phyloP scores from a whole-genome alignment of 1,139 yeast species.

The Blastobotrys arbuscula region DNA sequence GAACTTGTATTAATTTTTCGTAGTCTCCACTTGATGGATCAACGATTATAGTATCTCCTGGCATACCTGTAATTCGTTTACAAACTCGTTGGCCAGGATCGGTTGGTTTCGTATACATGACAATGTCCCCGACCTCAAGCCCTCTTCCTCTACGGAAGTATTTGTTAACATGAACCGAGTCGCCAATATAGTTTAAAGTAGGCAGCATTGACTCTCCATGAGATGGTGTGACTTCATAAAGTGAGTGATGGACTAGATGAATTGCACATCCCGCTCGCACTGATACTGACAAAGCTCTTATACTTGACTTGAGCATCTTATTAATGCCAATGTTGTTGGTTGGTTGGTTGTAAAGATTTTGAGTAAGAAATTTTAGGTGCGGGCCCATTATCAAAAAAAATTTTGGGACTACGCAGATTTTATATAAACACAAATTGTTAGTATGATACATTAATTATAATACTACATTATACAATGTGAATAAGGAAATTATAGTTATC shows the following conservation, averaged over 20 bases:
- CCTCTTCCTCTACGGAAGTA: conserved; percentile 51
- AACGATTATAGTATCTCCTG: conserved; percentile 76
- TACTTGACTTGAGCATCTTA: not conserved
- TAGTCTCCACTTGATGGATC: conserved; percentile 49
- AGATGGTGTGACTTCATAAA: conserved; percentile 76
- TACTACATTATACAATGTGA: too few relatives aligned
- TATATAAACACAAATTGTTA: too few relatives aligned
- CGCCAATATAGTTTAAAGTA: conserved; percentile 67
- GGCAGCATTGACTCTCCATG: conserved; percentile 96
- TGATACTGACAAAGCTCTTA: conserved; percentile 26
- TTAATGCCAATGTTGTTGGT: not conserved
- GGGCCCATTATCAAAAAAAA: too few relatives aligned
- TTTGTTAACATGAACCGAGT: conserved; percentile 77
- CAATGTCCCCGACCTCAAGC: conserved; percentile 73
- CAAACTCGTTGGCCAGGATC: conserved; percentile 84
- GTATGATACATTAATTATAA: too few relatives aligned
- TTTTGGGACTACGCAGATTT: too few relatives aligned
- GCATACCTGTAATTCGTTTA: conserved; percentile 92
- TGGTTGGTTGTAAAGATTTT: too few relatives aligned
- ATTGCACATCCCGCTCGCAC: conserved; percentile 62
- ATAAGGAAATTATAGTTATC: not conserved
- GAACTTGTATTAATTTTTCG: conserved; percentile 50
- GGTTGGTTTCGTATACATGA: conserved; percentile 86
- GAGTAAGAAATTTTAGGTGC: too few relatives aligned
- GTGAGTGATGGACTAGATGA: conserved; percentile 59